Percentiles rank a stretch among this genome's conserved stretches.
phyloP scores from a whole-genome alignment of 2,329 filamentous ascomycete genomes.

The Penicillium sp. region DNA sequence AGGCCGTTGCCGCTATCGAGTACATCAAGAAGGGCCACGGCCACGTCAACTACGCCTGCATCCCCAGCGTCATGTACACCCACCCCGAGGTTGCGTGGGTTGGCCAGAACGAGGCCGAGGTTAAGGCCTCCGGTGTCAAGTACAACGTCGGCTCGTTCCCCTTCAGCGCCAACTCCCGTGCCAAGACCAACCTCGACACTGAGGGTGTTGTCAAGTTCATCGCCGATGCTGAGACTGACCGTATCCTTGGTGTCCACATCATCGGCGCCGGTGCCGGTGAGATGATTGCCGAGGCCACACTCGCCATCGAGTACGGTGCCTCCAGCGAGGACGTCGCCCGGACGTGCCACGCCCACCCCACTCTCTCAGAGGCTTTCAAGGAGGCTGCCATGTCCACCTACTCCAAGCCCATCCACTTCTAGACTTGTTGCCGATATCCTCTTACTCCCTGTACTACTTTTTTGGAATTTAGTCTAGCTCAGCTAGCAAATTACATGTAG shows the following conservation, averaged over 20 bases:
- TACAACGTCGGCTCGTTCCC: constrained; percentile 94
- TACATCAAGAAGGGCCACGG: constrained; percentile 98
- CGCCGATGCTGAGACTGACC: constrained; percentile 91
- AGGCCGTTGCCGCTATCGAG: constrained; percentile 89
- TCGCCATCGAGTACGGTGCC: constrained; percentile 94
- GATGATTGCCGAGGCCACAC: constrained; percentile 97
- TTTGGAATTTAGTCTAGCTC: constrained; percentile 32
- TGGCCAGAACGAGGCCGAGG: constrained; percentile 91
- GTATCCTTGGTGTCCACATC: constrained; percentile 93
- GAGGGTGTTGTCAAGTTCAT: constrained; percentile 98
- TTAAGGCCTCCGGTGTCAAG: constrained; percentile 83
- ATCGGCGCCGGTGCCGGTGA: constrained; percentile 93
- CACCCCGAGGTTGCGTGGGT: constrained; percentile 99
- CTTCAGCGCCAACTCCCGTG: constrained; percentile 95
- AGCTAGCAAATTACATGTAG: constrained; percentile 38
- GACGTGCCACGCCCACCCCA: constrained; percentile 95
- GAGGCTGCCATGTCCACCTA: constrained; percentile 98
- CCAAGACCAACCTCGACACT: constrained; percentile 96
- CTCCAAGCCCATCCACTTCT: constrained; percentile 93
- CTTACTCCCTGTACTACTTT: constrained; percentile 23
- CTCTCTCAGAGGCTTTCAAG: constrained; percentile 96
- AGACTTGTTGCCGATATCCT: constrained; percentile 35
- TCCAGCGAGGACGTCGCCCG: constrained; percentile 90
- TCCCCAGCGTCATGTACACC: constrained; percentile 99
- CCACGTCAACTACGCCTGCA: constrained; percentile 97